Evolutionary conservation across 768 basidiomycete species (phyloP), one percentile per base, ranked within the genome.

Genomic region (Nidularia pulvinata): DNA sequence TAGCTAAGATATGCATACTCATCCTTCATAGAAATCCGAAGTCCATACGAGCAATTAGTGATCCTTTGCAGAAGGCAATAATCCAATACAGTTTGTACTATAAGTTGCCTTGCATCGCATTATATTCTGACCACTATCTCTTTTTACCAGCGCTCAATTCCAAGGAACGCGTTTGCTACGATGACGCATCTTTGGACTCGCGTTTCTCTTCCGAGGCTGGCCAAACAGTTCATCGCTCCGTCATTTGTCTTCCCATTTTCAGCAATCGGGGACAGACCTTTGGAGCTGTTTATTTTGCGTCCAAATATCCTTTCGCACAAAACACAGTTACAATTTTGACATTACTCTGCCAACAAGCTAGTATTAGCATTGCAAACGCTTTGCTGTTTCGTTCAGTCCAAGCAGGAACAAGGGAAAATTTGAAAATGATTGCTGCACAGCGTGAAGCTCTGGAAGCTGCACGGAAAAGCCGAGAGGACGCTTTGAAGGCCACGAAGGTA

Each of bases 381-480:
- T 69, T 88, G n/a, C 69, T 89, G 48, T 89, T 89, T 70, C 80
- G 84, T 33, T 88, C 86, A 2, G 86, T 91, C 1, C 87, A 89
- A 60, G 78, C 85, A 1, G 87, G 88, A 16, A 89, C 88, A 2
- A 74, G 81, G 57, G 87, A 88, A 60, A 91, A 91, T 59, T 61
- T 89, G 55, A 86, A 85, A 69, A 88, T 88, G 86, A 89, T 91
- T 55, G 75, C 86, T n/a, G 73, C 81, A 4, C 88, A 91, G 58
- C 73, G 79, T 34, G 83, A 87, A 19, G 88, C 88, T 5, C 65
- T 89, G 4, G 88, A 89, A 63, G 82, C 82, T 33, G 88, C 88
- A 7, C 75, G 87, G 47, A 78, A 79, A 61, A 88, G 87, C 59
- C 74, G 87, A 10, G 86, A 89, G 64, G 85, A 88, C 61, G 88